phyloP scores from a whole-genome alignment of 1,284 basidiomycete genomes.

The Trametes sp. region DNA sequence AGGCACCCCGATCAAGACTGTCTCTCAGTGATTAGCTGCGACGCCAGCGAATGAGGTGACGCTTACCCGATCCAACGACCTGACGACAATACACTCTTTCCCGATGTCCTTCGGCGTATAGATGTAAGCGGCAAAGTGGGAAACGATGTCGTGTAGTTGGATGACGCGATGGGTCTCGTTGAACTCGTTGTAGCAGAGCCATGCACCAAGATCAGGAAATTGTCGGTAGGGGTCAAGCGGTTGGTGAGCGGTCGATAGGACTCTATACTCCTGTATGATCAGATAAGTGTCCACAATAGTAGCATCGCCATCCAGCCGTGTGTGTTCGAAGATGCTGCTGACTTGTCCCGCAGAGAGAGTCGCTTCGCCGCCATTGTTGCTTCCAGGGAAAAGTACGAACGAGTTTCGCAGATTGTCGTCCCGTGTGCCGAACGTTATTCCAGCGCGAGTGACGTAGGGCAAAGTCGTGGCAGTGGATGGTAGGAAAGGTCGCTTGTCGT shows the following conservation, averaged over 20 bases:
- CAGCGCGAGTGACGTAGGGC: neutral
- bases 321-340: neutral
- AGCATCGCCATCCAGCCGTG: neutral
- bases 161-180: neutral
- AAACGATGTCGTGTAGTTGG: neutral
- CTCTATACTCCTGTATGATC: neutral
- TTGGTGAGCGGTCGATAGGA: neutral
- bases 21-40: too few relatives aligned
- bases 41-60: too few relatives aligned
- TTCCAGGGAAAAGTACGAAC: slow-evolving; percentile 1
- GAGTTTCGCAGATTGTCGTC: neutral
- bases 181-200: neutral
- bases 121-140: slow-evolving; percentile 2
- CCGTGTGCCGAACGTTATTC: neutral
- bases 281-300: neutral
- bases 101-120: neutral
- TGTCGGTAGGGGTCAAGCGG: neutral
- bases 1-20: too few relatives aligned
- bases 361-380: neutral
- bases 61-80: neutral
- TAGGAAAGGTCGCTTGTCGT: neutral
- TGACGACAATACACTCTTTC: neutral
- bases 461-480: neutral
- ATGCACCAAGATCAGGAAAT: neutral
- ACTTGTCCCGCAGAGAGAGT: neutral